Evolutionary conservation across 2,329 filamentous ascomycete species (phyloP).

Genomic region (Neofusicoccum sp.): DNA sequence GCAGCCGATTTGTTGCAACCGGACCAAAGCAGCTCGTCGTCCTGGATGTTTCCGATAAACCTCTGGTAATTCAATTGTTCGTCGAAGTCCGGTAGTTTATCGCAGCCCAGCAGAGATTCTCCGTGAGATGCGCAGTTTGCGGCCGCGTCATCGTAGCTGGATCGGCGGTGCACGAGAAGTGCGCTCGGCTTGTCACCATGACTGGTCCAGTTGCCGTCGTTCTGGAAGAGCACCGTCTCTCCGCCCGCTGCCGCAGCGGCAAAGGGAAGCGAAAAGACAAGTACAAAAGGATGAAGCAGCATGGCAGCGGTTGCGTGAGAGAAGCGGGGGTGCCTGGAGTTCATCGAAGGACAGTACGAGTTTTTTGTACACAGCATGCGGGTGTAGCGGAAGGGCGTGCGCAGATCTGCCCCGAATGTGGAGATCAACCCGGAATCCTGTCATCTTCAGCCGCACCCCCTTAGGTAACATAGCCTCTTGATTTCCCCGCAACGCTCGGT

Average conservation of each 20-base stretch:
- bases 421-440: no score
- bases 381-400: no score
- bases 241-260: not conserved
- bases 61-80: not conserved
- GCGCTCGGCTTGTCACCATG: slow-evolving; percentile 5
- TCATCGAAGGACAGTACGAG: no score
- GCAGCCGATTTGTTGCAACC: not conserved
- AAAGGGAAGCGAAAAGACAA: not conserved
- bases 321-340: no score
- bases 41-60: not conserved
- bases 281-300: no score
- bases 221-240: slow-evolving; percentile 6
- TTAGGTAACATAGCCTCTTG: no score
- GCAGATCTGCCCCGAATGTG: no score
- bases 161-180: not conserved
- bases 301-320: no score
- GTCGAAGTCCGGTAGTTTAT: not conserved
- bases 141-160: not conserved
- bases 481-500: no score
- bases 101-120: not conserved
- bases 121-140: not conserved
- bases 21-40: not conserved
- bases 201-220: slow-evolving; percentile 14
- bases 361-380: no score
- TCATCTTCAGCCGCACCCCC: no score